These are phyloP conservation scores for Melastoma candidum DNA, from an alignment of 441 rosid genomes.

Conservation along the genomic window DNA sequence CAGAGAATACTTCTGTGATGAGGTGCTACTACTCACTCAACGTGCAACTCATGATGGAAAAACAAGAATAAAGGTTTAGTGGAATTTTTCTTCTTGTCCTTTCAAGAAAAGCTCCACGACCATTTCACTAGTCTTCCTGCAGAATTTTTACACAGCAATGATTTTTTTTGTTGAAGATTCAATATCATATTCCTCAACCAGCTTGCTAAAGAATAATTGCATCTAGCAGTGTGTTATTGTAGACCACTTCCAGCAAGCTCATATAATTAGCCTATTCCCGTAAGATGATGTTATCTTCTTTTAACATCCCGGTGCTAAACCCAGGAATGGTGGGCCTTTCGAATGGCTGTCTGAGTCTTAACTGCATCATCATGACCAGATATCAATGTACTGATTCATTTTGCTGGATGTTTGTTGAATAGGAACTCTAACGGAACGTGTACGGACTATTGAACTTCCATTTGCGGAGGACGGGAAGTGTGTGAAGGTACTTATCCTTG, in stretches of 20 bases:
- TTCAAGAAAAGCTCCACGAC: no score
- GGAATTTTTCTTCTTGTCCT: no score
- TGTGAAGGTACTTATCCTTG: conserved; percentile 50
- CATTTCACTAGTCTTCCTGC: no score
- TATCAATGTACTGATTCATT: conserved; percentile 4
- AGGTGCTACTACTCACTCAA: conserved; percentile 69
- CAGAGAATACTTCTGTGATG: conserved; percentile 80
- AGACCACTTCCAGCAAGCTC: background rate
- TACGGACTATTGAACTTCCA: conserved; percentile 72
- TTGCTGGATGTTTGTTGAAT: conserved; percentile 92
- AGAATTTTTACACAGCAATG: no score
- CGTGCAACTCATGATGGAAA: conserved; percentile 70
- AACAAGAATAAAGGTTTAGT: conserved; percentile 60
- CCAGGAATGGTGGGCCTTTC: conserved; percentile 71
- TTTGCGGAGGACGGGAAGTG: conserved; percentile 93
- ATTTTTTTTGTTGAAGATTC: no score
- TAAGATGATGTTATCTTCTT: background rate
- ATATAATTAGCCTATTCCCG: background rate
- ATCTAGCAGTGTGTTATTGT: no score
- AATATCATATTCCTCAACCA: no score
- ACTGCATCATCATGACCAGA: background rate
- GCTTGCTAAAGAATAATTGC: no score
- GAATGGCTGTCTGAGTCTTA: background rate
- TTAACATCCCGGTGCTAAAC: conserved; percentile 84
- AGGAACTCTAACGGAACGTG: conserved; percentile 93